Evolutionary conservation across 1,139 yeast species (phyloP).

Genomic region (Blastobotrys aristatus): DNA sequence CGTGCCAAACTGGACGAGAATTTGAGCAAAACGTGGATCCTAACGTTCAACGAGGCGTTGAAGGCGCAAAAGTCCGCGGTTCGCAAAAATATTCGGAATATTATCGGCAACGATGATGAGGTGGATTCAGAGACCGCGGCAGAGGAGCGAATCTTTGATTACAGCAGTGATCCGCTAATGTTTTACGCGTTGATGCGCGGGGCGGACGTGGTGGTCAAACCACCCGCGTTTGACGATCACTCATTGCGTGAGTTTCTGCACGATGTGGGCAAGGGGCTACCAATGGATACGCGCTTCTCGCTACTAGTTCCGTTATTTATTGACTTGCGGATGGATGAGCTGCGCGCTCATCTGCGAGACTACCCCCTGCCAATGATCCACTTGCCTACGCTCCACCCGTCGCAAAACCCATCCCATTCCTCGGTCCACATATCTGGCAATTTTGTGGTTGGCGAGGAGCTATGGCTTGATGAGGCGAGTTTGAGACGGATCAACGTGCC

Average conservation of each 20-base stretch:
- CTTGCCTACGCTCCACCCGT: slow-evolving; percentile 37
- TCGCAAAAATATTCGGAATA: slow-evolving; percentile 45
- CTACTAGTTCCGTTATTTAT: slow-evolving; percentile 60
- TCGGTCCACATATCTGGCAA: slow-evolving; percentile 43
- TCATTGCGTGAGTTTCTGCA: slow-evolving; percentile 57
- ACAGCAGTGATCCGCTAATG: slow-evolving; percentile 59
- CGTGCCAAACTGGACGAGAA: slow-evolving; percentile 37
- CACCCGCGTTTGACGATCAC: slow-evolving; percentile 52
- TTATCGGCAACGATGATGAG: slow-evolving; percentile 47
- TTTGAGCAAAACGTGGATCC: slow-evolving; percentile 70
- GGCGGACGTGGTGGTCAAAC: slow-evolving; percentile 48
- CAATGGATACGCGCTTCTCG: slow-evolving; percentile 62
- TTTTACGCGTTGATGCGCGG: slow-evolving; percentile 53
- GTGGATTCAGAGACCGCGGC: slow-evolving; percentile 41
- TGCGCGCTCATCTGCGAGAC: slow-evolving; percentile 56
- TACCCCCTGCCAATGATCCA: slow-evolving; percentile 57
- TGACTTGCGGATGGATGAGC: slow-evolving; percentile 46
- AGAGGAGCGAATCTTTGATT: slow-evolving; percentile 54
- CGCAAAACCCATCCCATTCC: slow-evolving; percentile 34
- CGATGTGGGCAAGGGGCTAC: slow-evolving; percentile 78
- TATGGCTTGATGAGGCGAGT: slow-evolving; percentile 42
- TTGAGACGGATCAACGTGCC: slow-evolving; percentile 61
- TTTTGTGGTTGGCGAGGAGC: slow-evolving; percentile 52
- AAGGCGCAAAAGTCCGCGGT: slow-evolving; percentile 40
- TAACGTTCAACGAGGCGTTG: slow-evolving; percentile 31